Percentiles rank a stretch among this genome's conserved stretches.
Conservation (phyloP, 208 protist species). For the Leishmania mexicana region DNA sequence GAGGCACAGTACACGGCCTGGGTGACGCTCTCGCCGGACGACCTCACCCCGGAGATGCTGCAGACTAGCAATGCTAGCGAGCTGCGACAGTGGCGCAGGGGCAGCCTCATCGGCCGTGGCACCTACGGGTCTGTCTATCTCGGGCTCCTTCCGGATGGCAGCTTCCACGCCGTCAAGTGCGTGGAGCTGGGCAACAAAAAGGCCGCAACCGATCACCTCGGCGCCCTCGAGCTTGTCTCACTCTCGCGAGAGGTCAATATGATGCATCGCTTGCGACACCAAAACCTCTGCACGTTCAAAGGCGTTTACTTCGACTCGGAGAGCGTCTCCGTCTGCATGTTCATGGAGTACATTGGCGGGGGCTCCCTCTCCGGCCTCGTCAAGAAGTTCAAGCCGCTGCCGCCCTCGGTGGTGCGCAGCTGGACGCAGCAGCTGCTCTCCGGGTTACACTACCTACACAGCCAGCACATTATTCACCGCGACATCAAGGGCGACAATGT, state of each 20-base stretch:
- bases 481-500: constrained; percentile 94
- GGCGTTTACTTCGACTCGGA: constrained; percentile 76
- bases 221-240: constrained; percentile 77
- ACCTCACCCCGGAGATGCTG: constrained; percentile 88
- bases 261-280: constrained; percentile 90
- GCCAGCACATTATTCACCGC: constrained; percentile 92
- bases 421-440: constrained; percentile 89
- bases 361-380: constrained; percentile 84
- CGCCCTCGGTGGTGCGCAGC: constrained; percentile 75
- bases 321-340: constrained; percentile 82
- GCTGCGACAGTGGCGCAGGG: constrained; percentile 75
- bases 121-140: constrained; percentile 93
- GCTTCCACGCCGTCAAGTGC: constrained; percentile 90
- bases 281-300: constrained; percentile 92
- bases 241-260: constrained; percentile 92
- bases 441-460: constrained; percentile 88
- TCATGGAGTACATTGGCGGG: constrained; percentile 94
- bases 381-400: constrained; percentile 89
- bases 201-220: constrained; percentile 48
- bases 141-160: constrained; percentile 78
- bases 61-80: constrained; percentile 75
- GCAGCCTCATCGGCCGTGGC: constrained; percentile 84
- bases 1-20: constrained; percentile 80
- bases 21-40: constrained; percentile 63
- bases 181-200: constrained; percentile 64